Evolutionary conservation across 345 rosid genomes (phyloP).

Genomic region (Streptanthus diversifolius): DNA sequence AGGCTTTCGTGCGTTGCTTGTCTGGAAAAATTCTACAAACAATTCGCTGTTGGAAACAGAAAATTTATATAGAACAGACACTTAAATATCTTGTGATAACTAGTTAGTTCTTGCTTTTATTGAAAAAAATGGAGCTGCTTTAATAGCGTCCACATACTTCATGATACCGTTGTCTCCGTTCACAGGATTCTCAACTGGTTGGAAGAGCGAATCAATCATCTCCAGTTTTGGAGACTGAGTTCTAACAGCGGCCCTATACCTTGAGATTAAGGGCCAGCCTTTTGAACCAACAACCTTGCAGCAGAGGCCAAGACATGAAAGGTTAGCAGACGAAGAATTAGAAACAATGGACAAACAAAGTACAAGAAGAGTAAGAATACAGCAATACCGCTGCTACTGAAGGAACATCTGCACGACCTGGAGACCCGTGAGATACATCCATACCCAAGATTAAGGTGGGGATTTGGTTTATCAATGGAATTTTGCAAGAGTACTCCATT

Average conservation of each 20-base stretch:
- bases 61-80: neutral
- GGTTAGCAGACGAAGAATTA: constrained; percentile 2
- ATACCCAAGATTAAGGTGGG: constrained; percentile 95
- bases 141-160: constrained; percentile 46
- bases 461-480: constrained; percentile 56
- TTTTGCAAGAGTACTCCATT: constrained; percentile 44
- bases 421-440: constrained; percentile 96
- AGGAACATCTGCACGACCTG: constrained; percentile 71
- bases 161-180: constrained; percentile 75
- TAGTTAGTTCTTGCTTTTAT: neutral
- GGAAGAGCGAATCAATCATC: constrained; percentile 83
- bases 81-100: neutral
- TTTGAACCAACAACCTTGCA: constrained; percentile 87
- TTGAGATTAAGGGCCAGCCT: constrained; percentile 76
- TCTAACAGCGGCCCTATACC: constrained; percentile 85
- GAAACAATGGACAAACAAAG: neutral
- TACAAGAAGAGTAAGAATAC: neutral
- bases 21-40: constrained; percentile 56
- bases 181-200: constrained; percentile 45
- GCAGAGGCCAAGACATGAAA: neutral
- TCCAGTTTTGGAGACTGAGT: constrained; percentile 76
- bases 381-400: constrained; percentile 73
- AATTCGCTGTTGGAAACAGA: constrained; percentile 51
- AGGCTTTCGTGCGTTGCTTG: constrained; percentile 58
- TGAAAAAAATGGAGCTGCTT: neutral